Percentiles rank a stretch among this genome's conserved stretches.
phyloP scores from a whole-genome alignment of 2,329 filamentous ascomycete genomes.

The Davidsoniella neocaledoniae region DNA sequence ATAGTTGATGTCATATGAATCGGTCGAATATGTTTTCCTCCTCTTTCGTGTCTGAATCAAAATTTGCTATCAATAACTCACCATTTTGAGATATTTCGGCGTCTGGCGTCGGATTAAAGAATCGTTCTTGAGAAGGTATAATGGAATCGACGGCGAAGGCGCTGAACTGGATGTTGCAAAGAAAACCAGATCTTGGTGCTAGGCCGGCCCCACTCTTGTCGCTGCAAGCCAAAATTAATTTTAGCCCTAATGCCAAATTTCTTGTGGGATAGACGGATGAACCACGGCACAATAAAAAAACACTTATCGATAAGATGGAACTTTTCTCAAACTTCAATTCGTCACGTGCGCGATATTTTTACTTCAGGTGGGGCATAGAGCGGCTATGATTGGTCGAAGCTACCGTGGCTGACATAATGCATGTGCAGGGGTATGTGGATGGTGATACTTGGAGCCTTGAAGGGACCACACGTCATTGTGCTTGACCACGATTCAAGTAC shows the following conservation, averaged over 20 bases:
- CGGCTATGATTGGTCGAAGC: neutral
- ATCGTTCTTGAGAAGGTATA: slow-evolving; percentile 12
- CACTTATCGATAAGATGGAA: slow-evolving; percentile 13
- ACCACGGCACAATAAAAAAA: slow-evolving; percentile 4
- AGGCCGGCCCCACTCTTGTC: slow-evolving; percentile 9
- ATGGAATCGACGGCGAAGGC: slow-evolving; percentile 12
- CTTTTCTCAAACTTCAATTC: slow-evolving; percentile 17
- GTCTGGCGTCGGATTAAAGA: slow-evolving; percentile 12
- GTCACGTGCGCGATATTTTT: neutral
- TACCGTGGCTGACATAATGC: slow-evolving; percentile 10
- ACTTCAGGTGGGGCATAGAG: neutral
- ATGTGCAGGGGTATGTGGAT: slow-evolving; percentile 4
- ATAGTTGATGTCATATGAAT: neutral
- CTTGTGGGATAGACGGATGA: slow-evolving; percentile 11
- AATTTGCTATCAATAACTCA: slow-evolving; percentile 8
- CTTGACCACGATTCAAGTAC: neutral
- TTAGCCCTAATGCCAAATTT: slow-evolving; percentile 11
- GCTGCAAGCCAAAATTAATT: slow-evolving; percentile 11
- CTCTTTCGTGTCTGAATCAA: neutral
- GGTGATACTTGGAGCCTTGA: slow-evolving; percentile 10
- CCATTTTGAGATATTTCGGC: slow-evolving; percentile 14
- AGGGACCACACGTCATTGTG: slow-evolving; percentile 8
- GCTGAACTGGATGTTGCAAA: slow-evolving; percentile 12
- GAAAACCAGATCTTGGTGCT: slow-evolving; percentile 13
- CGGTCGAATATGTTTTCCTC: slow-evolving; percentile 2